Conservation (phyloP, 1,139 yeast genomes). For the Kodamaea plutei region DNA sequence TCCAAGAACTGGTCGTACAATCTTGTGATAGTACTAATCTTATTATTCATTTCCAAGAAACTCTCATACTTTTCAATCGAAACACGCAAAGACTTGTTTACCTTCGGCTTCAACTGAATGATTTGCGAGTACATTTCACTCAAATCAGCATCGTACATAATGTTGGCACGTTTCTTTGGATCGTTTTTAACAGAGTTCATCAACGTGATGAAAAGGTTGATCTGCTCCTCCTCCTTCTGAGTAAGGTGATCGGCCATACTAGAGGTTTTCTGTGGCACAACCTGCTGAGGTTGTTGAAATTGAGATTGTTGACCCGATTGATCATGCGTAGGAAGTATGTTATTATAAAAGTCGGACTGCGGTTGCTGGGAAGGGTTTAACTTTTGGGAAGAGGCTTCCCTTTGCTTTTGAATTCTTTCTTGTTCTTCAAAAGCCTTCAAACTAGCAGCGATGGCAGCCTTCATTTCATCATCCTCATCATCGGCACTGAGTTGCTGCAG, state of each 20-base stretch:
- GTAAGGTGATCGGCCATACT: conserved; percentile 36
- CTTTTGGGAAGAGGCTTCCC: conserved; percentile 9
- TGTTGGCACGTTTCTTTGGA: conserved; percentile 46
- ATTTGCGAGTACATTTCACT: conserved; percentile 65
- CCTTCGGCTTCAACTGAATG: conserved; percentile 66
- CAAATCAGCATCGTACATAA: conserved; percentile 57
- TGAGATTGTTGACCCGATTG: conserved; percentile 3
- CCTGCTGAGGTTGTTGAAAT: conserved; percentile 11
- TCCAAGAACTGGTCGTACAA: conserved; percentile 79
- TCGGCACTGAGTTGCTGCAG: conserved; percentile 29
- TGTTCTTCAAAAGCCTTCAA: conserved; percentile 62
- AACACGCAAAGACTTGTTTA: conserved; percentile 60
- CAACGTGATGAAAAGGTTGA: conserved; percentile 64
- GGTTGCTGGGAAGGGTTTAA: conserved; percentile 12
- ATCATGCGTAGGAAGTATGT: conserved; percentile 16
- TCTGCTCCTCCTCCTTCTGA: conserved; percentile 60
- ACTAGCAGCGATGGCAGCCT: conserved; percentile 95
- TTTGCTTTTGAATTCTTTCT: conserved; percentile 13
- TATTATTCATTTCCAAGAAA: conserved; percentile 74
- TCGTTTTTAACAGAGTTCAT: conserved; percentile 52
- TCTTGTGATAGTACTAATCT: conserved; percentile 72
- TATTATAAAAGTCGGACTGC: conserved; percentile 32
- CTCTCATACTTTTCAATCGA: conserved; percentile 65
- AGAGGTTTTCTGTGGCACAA: conserved; percentile 2
- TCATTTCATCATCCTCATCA: conserved; percentile 85